Evolutionary conservation across 495 filamentous ascomycete species (phyloP), one percentile per base, ranked within the genome.

Genomic region (Endocarpon pusillum): DNA sequence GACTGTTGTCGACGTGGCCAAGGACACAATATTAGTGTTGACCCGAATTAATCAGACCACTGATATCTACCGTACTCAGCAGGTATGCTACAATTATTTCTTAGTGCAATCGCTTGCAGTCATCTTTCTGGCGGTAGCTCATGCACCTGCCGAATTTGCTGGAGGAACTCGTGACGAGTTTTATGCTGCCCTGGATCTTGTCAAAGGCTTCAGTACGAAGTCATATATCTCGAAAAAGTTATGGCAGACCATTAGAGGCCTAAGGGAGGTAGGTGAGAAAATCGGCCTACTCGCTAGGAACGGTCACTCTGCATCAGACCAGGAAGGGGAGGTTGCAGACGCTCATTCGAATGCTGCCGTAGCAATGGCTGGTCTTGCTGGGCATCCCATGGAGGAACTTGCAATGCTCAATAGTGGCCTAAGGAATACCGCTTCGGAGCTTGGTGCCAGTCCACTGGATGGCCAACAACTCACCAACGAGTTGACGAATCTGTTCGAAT

Each of bases 81-180:
- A 89, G 50, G 71, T 84, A 22, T 75, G 75, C 39, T 87, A 86
- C 58, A 82, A 92, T 51, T 83, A 86, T 45, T 92, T 92, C 52
- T 64, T 92, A 12, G 72, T 82, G 8, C 76, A 78, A 6, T 75
- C 81, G 7, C 64, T 92, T 18, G 77, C 78, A 0, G 81, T 87
- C 2, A 60, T 92, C 5, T 85, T 89, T 49, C 69, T 92, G 0
- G 81, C 82, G 0, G 79, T 81, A 2, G 80, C 73, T 10, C 82
- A 92, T 47, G 80, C 82, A 2, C 81, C 83, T 0, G 61, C 73
- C 1, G 70, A 78, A 25, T 92, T 87, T 50, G 80, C 72, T 43
- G 62, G 67, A 6, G 55, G 66, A 27, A 81, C 81, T 34, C 67
- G 79, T n/a, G 71, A 75, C 37, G 83, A 89, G 51, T 92, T 89